Evolutionary conservation across 345 rosid species (phyloP).

Genomic region (Turnera subulata): DNA sequence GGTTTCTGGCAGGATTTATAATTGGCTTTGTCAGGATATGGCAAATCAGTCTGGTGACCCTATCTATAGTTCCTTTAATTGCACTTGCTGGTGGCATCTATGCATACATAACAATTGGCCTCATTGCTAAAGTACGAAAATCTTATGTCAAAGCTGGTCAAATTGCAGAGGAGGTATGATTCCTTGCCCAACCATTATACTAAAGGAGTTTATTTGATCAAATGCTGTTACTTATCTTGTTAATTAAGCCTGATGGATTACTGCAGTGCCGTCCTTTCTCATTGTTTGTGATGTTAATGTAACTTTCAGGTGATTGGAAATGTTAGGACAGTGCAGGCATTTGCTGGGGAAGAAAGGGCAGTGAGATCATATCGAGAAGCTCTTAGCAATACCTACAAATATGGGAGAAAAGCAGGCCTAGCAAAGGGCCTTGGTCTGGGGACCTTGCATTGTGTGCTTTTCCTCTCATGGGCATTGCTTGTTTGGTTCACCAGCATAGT

Average conservation of each 20-base stretch:
- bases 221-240: too few species aligned
- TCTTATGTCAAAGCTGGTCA: conserved; percentile 92
- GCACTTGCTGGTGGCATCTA: conserved; percentile 92
- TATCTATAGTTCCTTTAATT: conserved; percentile 87
- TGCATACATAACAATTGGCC: conserved; percentile 79
- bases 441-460: conserved; percentile 73
- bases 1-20: conserved; percentile 78
- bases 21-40: conserved; percentile 86
- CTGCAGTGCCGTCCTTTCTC: not conserved
- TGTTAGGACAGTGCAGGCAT: conserved; percentile 96
- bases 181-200: not conserved
- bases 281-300: not conserved
- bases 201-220: too few species aligned
- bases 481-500: conserved; percentile 89
- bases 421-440: conserved; percentile 93
- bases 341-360: conserved; percentile 88
- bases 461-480: conserved; percentile 90
- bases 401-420: conserved; percentile 82
- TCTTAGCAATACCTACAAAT: conserved; percentile 57
- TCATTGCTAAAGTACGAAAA: conserved; percentile 69
- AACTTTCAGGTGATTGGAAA: conserved; percentile 73
- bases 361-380: conserved; percentile 69
- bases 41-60: conserved; percentile 93
- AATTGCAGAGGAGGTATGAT: conserved; percentile 86
- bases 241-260: too few species aligned